Base-by-base conservation (phyloP, 1,284 basidiomycete species). In the Ganoderma boninense region DNA sequence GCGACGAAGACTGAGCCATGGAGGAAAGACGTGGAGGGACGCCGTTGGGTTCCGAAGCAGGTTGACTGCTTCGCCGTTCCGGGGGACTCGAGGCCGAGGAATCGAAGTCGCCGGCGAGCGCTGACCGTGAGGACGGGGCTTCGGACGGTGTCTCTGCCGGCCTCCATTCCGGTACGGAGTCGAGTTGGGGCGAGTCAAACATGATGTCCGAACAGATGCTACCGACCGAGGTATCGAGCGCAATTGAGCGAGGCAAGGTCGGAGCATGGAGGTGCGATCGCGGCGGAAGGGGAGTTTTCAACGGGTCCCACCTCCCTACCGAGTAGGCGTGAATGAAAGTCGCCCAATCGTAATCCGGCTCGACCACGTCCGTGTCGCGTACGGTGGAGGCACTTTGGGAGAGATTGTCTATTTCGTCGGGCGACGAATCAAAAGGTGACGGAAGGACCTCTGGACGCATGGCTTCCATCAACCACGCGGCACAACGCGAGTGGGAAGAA, bases 221-320 rank as follows among this genome's bases (percentile, higher is more conserved):
- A 14, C 56, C 68, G 13, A 74, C 67, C 14, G 69, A 70, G 35
- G 69, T 69, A 44, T 74, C 70, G 4, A 72, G 23, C 4, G 68
- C 56, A 4, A 68, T 20, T 2, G 71, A 29, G n/a, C 72, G 72
- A 23, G 72, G 67, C 40, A 72, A 72, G 38, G 71, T 75, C 26
- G 79, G 77, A 11, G 68, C 74, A 62, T 76, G 76, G 8, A 80
- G 70, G 61, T 75, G 78, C 32, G 80, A 82, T 65, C 82, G 81
- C 5, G 93, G 95, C 8, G 87, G 90, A 74, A 87, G 87, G 1
- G 95, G 95, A 0, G 89, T 92, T 66, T 86, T 86, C 73, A 91
- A 89, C 1, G 95, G 94, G 78, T 95, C 93, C 92, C 95, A 97
- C 70, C 89, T 85, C 14, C 95, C 95, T 38, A 86, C 79, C 0